Evolutionary conservation across 2,329 filamentous ascomycete genomes (phyloP).

Genomic region (Aureobasidium sp.): DNA sequence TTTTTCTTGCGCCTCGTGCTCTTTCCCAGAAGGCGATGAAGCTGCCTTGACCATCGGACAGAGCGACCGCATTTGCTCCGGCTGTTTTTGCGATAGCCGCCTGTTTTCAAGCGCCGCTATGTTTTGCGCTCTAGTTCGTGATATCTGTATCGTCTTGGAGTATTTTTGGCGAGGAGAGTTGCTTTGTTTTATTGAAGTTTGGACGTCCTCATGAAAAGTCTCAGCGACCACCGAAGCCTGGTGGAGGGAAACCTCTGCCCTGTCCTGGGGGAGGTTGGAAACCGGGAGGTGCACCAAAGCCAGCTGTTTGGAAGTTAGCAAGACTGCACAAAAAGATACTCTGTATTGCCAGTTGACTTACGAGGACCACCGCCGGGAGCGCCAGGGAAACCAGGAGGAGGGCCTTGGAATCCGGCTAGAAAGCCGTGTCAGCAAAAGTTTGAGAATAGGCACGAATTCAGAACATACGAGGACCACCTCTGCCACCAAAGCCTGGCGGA

Average conservation of each 20-base stretch:
- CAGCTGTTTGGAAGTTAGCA: conserved; percentile 4
- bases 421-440: conserved; percentile 4
- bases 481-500: conserved; percentile 25
- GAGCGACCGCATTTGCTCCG: not conserved
- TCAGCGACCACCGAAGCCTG: conserved; percentile 10
- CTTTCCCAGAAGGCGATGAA: not conserved
- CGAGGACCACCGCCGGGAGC: conserved; percentile 39
- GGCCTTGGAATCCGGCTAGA: conserved; percentile 16
- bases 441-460: not conserved
- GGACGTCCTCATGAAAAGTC: not conserved
- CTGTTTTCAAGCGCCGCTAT: not conserved
- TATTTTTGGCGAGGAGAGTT: not conserved
- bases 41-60: not conserved
- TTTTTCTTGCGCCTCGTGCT: not conserved
- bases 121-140: not conserved
- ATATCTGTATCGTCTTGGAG: not conserved
- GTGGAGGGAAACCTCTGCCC: conserved; percentile 5
- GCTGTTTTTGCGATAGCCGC: not conserved
- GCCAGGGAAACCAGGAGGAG: conserved; percentile 21
- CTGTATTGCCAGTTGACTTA: conserved; percentile 2
- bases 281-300: conserved; percentile 19
- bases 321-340: not conserved
- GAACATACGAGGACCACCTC: conserved; percentile 27
- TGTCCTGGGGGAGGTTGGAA: conserved; percentile 38
- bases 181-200: not conserved